Base-by-base conservation (phyloP, 371 early-diverging fungal genomes). In the Mucor saturninus region DNA sequence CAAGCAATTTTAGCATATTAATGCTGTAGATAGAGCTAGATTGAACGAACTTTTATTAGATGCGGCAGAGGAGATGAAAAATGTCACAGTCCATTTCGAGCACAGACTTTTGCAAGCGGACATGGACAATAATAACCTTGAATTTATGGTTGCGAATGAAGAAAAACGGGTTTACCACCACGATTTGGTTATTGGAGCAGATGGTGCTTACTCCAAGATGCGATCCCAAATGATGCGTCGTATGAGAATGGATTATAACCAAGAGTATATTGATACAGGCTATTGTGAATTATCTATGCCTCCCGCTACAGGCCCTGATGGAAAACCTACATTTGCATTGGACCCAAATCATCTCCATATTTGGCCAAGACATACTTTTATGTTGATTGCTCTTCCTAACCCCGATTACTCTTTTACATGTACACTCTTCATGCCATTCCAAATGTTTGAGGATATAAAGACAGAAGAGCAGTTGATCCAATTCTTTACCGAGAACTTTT, bases 361-460 rank as follows among this genome's bases (percentile, higher is more conserved):
- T 59, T 98, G 98, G 98, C 98, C 98, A 0, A 83, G 95, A 13
- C 90, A 94, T 51, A 87, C 91, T 5, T 96, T 93, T 62, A 97
- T 97, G 97, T 77, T 98, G 77, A 98, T 98, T 66, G 98, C 98
- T 1, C 82, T 96, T 37, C 97, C 97, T 46, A 97, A 97, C 76
- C 85, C 87, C 57, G 93, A 97, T 80, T 83, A 84, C 35, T 88
- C 98, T 2, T 98, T 98, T 64, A 98, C 98, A 0, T 93, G 95
- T 68, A 98, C 98, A 29, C 75, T 98, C 37, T 98, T 98, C 71
- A 94, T 95, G 95, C 98, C 98, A 2, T 91, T 87, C 75, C 68
- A 78, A 10, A 87, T 91, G 73, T 95, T 97, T 75, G 93, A 92
- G n/a, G 64, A 72, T 29, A 85, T 98, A 63, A 82, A 83, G 62